phyloP scores from a whole-genome alignment of 345 rosid species.

The Euphorbia pulcherrima region DNA sequence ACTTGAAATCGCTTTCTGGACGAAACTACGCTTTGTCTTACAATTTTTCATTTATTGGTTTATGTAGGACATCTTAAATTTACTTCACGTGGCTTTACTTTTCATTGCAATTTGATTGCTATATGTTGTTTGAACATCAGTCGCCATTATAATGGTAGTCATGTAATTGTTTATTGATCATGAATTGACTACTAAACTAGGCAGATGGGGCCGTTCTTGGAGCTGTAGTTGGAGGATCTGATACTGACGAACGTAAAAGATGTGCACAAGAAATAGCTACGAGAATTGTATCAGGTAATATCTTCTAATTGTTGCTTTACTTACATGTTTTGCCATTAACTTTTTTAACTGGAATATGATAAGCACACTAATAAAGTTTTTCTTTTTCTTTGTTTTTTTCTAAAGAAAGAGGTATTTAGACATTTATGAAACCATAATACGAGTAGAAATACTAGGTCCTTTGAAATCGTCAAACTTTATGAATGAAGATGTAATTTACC shows the following conservation, averaged over 20 bases:
- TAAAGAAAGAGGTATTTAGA: neutral
- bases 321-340: neutral
- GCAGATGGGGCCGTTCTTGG: constrained; percentile 59
- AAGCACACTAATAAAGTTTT: too few species aligned
- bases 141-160: neutral
- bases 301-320: neutral
- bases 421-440: neutral
- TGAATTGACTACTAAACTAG: constrained; percentile 26
- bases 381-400: too few species aligned
- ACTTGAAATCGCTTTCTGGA: neutral
- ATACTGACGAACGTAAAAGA: constrained; percentile 44
- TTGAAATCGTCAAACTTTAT: neutral
- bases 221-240: constrained; percentile 73
- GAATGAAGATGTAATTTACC: neutral
- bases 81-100: neutral
- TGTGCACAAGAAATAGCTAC: constrained; percentile 54
- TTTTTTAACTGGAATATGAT: too few species aligned
- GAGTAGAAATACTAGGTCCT: neutral
- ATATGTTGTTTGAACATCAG: neutral
- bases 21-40: neutral
- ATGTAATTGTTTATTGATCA: neutral
- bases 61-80: neutral
- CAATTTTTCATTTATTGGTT: neutral
- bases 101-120: neutral
- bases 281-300: constrained; percentile 53